Evolutionary conservation across 1,139 yeast genomes (phyloP), one percentile per base, ranked within the genome.

Genomic region (Debaryomycetaceae sp.): DNA sequence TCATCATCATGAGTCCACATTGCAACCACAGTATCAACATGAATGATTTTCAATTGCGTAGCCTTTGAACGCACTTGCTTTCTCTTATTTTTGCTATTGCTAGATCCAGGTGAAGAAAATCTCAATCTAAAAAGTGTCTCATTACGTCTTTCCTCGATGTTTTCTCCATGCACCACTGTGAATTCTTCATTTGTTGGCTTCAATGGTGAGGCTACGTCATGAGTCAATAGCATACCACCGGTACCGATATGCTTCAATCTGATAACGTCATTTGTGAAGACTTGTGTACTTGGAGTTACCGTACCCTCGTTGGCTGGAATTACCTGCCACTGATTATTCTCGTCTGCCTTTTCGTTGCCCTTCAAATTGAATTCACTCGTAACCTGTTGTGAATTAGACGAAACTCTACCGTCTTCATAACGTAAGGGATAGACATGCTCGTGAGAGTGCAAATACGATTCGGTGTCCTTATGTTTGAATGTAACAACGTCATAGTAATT

Each of bases 131-230:
- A 93, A 53, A 90, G 66, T 1, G 97, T 89, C 58, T 86, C 88
- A 54, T 87, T 80, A 52, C 81, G 73, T 35, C 54, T 43, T 6
- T 48, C 39, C n/a, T 53, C 61, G 6, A 68, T 68, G n/a, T 78
- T 81, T 40, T 87, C 95, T 29, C 69, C 72, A 39, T 78, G 63
- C 9, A 84, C 83, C 33, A 95, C 80, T 4, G 95, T 87, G 58
- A 91, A 83, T 66, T 91, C 98, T 66, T 91, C 97, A 62, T 91
- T 88, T 17, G 97, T 89, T 41, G 96, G 84, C 60, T 69, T 86
- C 50, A 82, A 74, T 29, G 98, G 97, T n/a, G 98, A 91, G 1
- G 99, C 99, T 43, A 93, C 99, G 63, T 93, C 99, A 62, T 93
- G 99, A 27, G 99, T 82, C 54, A 89, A 72, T 51, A 93, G 68